Base-by-base conservation (phyloP, 1,284 basidiomycete species). In the Meira nashicola region DNA sequence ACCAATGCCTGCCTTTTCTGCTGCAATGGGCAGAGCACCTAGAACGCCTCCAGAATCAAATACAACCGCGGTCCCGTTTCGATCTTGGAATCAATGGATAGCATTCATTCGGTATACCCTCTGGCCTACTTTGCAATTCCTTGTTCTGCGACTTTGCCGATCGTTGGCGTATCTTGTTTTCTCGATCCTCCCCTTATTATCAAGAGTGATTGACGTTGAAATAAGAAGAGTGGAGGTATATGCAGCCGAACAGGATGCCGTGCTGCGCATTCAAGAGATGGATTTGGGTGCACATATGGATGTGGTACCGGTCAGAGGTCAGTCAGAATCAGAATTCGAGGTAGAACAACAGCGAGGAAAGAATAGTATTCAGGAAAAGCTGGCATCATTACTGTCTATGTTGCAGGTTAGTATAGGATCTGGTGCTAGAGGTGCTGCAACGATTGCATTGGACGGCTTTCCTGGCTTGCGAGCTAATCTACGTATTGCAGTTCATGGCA, bases 161-260 rank as follows among this genome's bases (percentile, higher is more conserved):
- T 60, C 64, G 2, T 64, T 64, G 6, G 57, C 68, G 44, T 71
- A 62, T 58, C 19, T 72, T 23, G 51, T 70, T 57, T 64, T 64
- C 17, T 72, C 71, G 6, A 57, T 61, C 17, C 50, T 74, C 12
- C 70, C 72, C 6, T 55, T 65, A 2, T 59, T 74, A 28, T 70
- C 65, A 14, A 68, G 68, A 1, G 51, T 77, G 33, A 54, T 77
- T 43, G 73, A 70, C 9, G 49, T 77, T 55, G 66, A 76, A 28
- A 54, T 77, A 10, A 65, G 66, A 33, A 60, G 68, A 17, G 55
- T 70, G 44, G 66, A 68, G 44, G 44, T 76, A 21, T 65, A 63
- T 39, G 38, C 70, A 4, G 54, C 67, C 19, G 71, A 71, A 39
- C 63, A 61, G 2, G 69, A 69, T 38, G 48, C 68, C 3, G 67